These are phyloP conservation scores for Camellia granthamiana DNA, from an alignment of 148 eudicot genomes.

Conservation along the genomic window DNA sequence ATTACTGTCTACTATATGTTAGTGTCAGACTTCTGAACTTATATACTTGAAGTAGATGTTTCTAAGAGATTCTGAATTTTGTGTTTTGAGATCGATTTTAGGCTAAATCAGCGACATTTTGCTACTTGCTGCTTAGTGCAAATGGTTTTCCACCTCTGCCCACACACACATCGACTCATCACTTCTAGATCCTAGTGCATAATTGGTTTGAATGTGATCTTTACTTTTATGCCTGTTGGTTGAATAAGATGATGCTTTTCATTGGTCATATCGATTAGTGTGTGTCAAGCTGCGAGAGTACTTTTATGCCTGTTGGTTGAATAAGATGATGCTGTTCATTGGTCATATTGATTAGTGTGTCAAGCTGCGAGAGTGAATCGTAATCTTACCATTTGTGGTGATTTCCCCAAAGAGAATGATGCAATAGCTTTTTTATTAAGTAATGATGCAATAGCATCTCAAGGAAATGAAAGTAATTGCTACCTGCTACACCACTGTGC, in stretches of 20 bases:
- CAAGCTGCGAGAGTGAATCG: neutral
- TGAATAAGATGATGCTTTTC: constrained; percentile 10
- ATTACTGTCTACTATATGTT: constrained; percentile 13
- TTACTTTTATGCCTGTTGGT: neutral
- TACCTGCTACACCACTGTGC: neutral
- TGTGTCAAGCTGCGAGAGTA: no score
- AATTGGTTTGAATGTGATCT: neutral
- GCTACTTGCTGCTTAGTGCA: constrained; percentile 26
- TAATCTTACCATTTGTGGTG: neutral
- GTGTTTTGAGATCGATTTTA: constrained; percentile 4
- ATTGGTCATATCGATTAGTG: neutral
- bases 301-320: neutral
- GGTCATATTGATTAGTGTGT: neutral
- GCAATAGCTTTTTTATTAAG: no score
- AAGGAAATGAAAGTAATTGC: neutral
- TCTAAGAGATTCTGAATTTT: constrained; percentile 23
- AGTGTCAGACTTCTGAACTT: neutral
- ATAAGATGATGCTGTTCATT: neutral
- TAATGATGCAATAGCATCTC: neutral
- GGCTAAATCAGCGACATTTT: constrained; percentile 40
- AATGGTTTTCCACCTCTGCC: constrained; percentile 11
- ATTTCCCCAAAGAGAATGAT: neutral
- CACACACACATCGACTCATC: no score
- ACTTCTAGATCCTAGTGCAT: no score
- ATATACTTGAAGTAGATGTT: constrained; percentile 11